Evolutionary conservation across 1,139 yeast genomes (phyloP), one percentile per base, ranked within the genome.

Genomic region (Hyphopichia wangnamkhiaoensis): DNA sequence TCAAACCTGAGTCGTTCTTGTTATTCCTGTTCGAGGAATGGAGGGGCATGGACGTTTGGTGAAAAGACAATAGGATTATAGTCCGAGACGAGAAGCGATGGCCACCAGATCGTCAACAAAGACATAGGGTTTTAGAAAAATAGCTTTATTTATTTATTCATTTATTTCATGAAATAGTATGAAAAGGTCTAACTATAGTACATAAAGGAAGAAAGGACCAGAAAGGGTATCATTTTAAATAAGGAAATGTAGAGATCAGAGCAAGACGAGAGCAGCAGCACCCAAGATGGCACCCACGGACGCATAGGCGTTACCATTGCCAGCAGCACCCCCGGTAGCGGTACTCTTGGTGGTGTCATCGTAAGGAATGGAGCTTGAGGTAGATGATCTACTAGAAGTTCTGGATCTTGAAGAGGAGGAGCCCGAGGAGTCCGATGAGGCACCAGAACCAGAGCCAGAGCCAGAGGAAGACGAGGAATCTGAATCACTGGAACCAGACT

Each of bases 241-340:
- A 21, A 27, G 12, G 30, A 5, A n/a, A 13, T 7, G 12, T 16
- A 16, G 3, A 30, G 10, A 18, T 19, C 15, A 30, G 3, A 69
- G 51, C 43, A 70, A 58, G 20, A 68, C 68, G 37, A 68, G 49
- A 28, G 67, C 73, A 41, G 58, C 47, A 12, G 66, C 68, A 18
- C 71, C 73, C 19, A 68, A 37, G 5, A 61, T 45, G 28, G 67
- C 71, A 34, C 74, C 73, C 9, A 57, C 58, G 16, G 73, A 69
- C 16, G 61, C 65, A 24, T 27, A 26, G 13, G 48, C 38, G 16
- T 50, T 36, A 4, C 49, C 45, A 10, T 12, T 19, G 10, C 7
- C 9, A 23, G 46, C 44, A 10, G 47, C 56, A 23, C 41, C 54
- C 33, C 43, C 55, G 14, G 43, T 34, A 26, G 44, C 25, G n/a